Evolutionary conservation across 176 grass and related monocot genomes (phyloP), one percentile per base, ranked within the genome.

Genomic region (Phoenix roebelenii): DNA sequence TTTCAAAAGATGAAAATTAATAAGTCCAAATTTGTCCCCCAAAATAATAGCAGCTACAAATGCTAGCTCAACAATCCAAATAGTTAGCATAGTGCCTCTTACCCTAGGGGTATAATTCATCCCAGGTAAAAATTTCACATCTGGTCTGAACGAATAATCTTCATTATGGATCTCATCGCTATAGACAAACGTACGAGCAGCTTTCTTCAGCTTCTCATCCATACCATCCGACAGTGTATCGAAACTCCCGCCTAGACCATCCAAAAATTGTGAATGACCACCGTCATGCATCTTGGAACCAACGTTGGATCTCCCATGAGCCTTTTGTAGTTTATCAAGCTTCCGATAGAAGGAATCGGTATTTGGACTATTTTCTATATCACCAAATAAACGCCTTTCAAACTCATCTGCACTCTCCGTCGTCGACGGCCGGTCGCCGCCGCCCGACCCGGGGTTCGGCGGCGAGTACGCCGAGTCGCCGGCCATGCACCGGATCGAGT

Each of bases 171-270:
- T 67, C 14, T 95, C 76, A 0, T 83, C 84, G 0, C 55, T 72
- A 3, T 30, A 53, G 20, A 73, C 61, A 69, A 74, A 82, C 15
- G 63, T 76, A 16, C 25, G 76, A n/a, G 80, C 77, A 3, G 17
- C 54, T 7, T 80, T 3, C 15, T 73, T 59, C 49, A 97, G 65
- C 60, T 65, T 66, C 12, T 78, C 63, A 30, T 72, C 76, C 81
- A 91, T 76, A n/a, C 87, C 81, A 82, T 97, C 84, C 6, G 69
- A 17, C 18, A 73, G 67, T 50, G 93, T 80, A 83, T 90, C 71
- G 29, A 66, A 83, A 39, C 61, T 50, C 18, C 3, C 50, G n/a
- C 52, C 51, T 18, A 50, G 16, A 32, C 44, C 15, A 63, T 53
- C 64, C 49, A 54, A 49, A 22, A 59, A 72, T 68, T 26, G 39